Conservation (phyloP, 192 early-diverging fungal species). For the Umbelopsis vinacea region DNA sequence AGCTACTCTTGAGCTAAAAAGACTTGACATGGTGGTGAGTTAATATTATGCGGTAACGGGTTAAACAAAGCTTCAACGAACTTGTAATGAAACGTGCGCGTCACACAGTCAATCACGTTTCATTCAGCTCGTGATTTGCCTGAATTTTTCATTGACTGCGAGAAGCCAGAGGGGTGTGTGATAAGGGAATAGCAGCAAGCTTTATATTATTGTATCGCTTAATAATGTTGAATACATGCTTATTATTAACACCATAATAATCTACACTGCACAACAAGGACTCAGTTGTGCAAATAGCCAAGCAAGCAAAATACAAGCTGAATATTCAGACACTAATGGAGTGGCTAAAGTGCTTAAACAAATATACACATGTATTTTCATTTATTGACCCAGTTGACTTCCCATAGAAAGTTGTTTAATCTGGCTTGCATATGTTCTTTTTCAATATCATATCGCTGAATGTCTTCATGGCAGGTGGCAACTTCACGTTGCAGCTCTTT, state of each 20-base stretch:
- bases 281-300: no score
- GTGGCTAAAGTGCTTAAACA: no score
- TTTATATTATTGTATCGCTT: no score
- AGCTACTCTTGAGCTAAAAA: conserved; percentile 18
- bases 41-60: neutral
- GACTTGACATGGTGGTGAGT: neutral
- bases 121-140: no score
- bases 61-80: neutral
- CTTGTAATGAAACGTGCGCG: neutral
- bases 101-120: conserved; percentile 11
- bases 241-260: no score
- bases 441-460: neutral
- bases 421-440: conserved; percentile 7
- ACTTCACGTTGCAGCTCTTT: conserved; percentile 4
- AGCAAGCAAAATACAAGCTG: no score
- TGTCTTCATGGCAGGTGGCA: neutral
- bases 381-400: neutral
- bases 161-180: no score
- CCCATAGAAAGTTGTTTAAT: conserved; percentile 10
- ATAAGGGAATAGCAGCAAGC: no score
- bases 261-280: no score
- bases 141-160: no score
- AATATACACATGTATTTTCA: neutral
- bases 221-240: no score
- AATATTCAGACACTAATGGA: no score